Percentiles rank a stretch among this genome's conserved stretches.
phyloP scores from a whole-genome alignment of 768 basidiomycete species.

The Tephrocybe rancida region DNA sequence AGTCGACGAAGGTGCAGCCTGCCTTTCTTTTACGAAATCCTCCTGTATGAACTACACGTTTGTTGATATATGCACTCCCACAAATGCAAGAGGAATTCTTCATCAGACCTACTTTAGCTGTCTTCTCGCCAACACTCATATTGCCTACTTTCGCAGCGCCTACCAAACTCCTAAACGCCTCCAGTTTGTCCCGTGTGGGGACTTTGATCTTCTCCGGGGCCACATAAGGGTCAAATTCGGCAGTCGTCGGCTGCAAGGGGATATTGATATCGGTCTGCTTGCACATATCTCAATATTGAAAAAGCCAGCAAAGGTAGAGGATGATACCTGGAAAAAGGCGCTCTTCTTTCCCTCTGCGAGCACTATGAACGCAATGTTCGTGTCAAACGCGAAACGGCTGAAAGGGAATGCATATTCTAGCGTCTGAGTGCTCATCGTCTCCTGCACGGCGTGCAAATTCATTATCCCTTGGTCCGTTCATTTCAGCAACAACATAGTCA shows the following conservation, averaged over 20 bases:
- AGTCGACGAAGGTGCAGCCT: constrained; percentile 31
- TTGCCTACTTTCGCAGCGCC: constrained; percentile 62
- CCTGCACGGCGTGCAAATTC: constrained; percentile 67
- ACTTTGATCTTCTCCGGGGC: constrained; percentile 39
- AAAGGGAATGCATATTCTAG: constrained; percentile 79
- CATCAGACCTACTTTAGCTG: constrained; percentile 64
- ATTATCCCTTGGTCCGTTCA: constrained; percentile 46
- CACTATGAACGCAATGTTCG: constrained; percentile 69
- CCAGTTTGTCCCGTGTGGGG: constrained; percentile 50
- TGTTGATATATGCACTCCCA: no score
- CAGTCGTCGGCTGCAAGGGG: constrained; percentile 40
- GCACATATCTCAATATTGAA: background rate
- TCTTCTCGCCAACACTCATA: constrained; percentile 51
- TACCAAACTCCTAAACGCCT: constrained; percentile 58
- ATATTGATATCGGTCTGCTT: constrained; percentile 60
- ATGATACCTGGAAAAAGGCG: constrained; percentile 66
- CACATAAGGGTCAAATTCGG: constrained; percentile 51
- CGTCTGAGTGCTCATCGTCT: constrained; percentile 64
- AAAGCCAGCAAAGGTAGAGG: background rate
- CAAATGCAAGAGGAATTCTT: no score
- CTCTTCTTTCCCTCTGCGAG: constrained; percentile 68
- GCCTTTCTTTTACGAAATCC: constrained; percentile 62
- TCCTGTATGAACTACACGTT: constrained; percentile 78
- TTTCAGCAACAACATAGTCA: background rate
- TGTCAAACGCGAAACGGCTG: constrained; percentile 70